These are phyloP conservation scores for Plenodomus tracheiphilus DNA, from an alignment of 2,329 filamentous ascomycete species.

Conservation along the genomic window DNA sequence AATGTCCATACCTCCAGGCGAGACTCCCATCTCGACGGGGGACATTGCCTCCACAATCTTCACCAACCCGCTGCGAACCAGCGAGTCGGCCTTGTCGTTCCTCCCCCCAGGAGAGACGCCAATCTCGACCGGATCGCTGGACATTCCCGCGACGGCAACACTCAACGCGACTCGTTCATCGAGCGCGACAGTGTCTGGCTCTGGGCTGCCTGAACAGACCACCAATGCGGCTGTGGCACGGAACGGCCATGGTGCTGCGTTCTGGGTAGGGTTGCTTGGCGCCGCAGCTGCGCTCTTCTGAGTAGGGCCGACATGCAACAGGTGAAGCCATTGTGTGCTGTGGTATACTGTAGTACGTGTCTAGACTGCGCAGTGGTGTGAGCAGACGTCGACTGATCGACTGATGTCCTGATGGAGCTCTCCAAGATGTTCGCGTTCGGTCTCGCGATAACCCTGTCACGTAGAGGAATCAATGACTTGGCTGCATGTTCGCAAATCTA, in stretches of 20 bases:
- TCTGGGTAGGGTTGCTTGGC: background rate
- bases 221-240: background rate
- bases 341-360: too few relatives aligned
- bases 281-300: background rate
- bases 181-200: slow-evolving; percentile 5
- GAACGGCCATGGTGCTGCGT: background rate
- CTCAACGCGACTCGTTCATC: background rate
- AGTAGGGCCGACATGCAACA: background rate
- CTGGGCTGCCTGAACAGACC: slow-evolving; percentile 12
- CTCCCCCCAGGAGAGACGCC: slow-evolving; percentile 30
- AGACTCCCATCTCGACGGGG: background rate
- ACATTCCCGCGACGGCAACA: background rate
- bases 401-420: too few relatives aligned
- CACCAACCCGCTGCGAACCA: slow-evolving; percentile 10
- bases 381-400: too few relatives aligned
- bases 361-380: too few relatives aligned
- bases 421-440: too few relatives aligned
- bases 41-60: slow-evolving; percentile 6
- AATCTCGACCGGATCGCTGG: slow-evolving; percentile 9
- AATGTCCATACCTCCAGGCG: slow-evolving; percentile 16
- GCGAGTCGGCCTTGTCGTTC: slow-evolving; percentile 12
- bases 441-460: too few relatives aligned
- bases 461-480: background rate
- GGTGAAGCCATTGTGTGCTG: too few relatives aligned
- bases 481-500: background rate